phyloP scores from a whole-genome alignment of 1,139 yeast genomes.

The Sugiyamaella novakii region DNA sequence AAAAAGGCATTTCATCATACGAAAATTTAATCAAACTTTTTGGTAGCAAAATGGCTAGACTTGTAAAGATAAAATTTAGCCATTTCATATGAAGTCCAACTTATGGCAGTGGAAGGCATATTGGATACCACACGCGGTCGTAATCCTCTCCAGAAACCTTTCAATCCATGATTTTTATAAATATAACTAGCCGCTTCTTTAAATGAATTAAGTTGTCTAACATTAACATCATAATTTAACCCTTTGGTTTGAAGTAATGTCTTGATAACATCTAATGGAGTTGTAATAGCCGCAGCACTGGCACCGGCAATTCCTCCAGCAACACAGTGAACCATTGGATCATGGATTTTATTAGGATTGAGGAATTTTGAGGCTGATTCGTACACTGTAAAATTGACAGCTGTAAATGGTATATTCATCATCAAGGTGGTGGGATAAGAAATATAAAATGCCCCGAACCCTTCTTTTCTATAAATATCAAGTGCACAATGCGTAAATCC shows the following conservation, averaged over 20 bases:
- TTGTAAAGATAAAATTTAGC: constrained; percentile 67
- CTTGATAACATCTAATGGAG: constrained; percentile 93
- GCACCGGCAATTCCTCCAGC: constrained; percentile 98
- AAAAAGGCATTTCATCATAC: no score
- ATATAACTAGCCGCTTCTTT: constrained; percentile 71
- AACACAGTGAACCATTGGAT: constrained; percentile 89
- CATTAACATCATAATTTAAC: constrained; percentile 47
- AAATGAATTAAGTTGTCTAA: constrained; percentile 69
- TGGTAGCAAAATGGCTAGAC: constrained; percentile 9
- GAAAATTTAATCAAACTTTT: constrained; percentile 11
- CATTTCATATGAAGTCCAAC: constrained; percentile 99
- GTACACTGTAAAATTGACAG: constrained; percentile 89
- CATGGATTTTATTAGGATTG: constrained; percentile 77
- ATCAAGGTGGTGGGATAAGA: constrained; percentile 94
- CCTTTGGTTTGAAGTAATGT: constrained; percentile 85
- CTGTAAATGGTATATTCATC: constrained; percentile 95
- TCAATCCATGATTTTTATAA: constrained; percentile 62
- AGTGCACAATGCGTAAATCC: constrained; percentile 44
- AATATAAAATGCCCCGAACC: constrained; percentile 79
- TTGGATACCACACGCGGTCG: constrained; percentile 90
- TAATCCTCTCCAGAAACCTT: constrained; percentile 80
- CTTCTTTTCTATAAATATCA: constrained; percentile 70
- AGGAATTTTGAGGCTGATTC: constrained; percentile 77
- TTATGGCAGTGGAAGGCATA: constrained; percentile 95
- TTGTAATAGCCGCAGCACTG: constrained; percentile 91